phyloP scores from a whole-genome alignment of 768 basidiomycete genomes.

The Neoboletus brunneissimus region DNA sequence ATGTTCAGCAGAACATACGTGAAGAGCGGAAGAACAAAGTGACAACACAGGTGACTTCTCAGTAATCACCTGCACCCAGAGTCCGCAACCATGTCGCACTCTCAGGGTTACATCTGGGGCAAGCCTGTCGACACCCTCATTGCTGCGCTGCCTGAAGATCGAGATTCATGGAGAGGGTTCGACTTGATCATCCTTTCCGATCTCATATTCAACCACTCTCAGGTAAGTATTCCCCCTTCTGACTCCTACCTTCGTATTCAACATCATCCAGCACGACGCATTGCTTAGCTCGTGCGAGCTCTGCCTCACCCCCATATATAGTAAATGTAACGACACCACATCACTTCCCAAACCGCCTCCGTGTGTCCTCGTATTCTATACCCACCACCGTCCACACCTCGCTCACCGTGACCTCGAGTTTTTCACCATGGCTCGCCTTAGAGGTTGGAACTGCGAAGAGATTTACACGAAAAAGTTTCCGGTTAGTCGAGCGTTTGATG shows the following conservation, averaged over 20 bases:
- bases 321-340: slow-evolving; percentile 11
- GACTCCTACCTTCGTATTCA: neutral
- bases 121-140: slow-evolving; percentile 41
- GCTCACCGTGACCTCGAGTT: slow-evolving; percentile 82
- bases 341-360: slow-evolving; percentile 24
- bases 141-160: slow-evolving; percentile 17
- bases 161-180: slow-evolving; percentile 41
- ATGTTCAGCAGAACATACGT: slow-evolving; percentile 58
- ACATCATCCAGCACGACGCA: slow-evolving; percentile 63
- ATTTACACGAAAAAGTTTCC: slow-evolving; percentile 62
- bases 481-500: slow-evolving; percentile 36
- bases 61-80: slow-evolving; percentile 28
- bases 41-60: slow-evolving; percentile 35
- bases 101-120: slow-evolving; percentile 84
- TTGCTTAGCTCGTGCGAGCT: slow-evolving; percentile 71
- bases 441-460: slow-evolving; percentile 73
- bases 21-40: slow-evolving; percentile 16
- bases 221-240: slow-evolving; percentile 43
- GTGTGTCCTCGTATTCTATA: slow-evolving; percentile 78
- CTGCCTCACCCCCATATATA: slow-evolving; percentile 26
- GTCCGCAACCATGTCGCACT: neutral
- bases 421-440: slow-evolving; percentile 57
- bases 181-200: slow-evolving; percentile 88
- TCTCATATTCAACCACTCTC: slow-evolving; percentile 92
- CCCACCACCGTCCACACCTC: slow-evolving; percentile 83